Base-by-base conservation (phyloP, 2,329 filamentous ascomycete genomes). In the Penicillium sp. region DNA sequence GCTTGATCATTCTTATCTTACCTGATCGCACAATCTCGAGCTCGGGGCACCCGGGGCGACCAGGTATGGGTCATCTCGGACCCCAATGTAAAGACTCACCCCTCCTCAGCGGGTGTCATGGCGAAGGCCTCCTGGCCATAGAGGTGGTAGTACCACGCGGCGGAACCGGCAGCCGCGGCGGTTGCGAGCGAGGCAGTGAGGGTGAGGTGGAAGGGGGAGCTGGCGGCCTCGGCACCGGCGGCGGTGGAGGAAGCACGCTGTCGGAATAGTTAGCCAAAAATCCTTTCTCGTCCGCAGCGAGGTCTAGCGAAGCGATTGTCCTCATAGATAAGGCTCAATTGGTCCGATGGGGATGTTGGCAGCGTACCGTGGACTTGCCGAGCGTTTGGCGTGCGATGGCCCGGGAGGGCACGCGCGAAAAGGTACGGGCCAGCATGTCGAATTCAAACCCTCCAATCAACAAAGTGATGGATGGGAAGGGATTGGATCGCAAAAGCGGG, bases 101-200 rank as follows among this genome's bases (percentile, higher is more conserved):
- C 95, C 87, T 99, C 95, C 84, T 99, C 95, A 73, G 90, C 90
- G 64, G 91, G 92, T 70, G 93, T 93, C 87, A 90, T 90, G 70
- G 95, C 95, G 78, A 91, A 86, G 62, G 90, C 89, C 71, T 90
- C 87, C 71, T 90, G 87, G 73, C 93, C 95, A 79, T 96, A 98
- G 70, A 96, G 88, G 80, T 96, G 91, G 79, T 93, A 96, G 83
- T 97, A 98, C 92, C 93, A 98, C 70, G 91, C 93, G 72, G 93
- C 87, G 67, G 93, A 93, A 71, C 92, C 93, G 78, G 91, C 82
- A 71, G 93, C 91, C 74, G 92, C 84, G 70, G 89, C 87, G 69
- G 92, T 96, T 69, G 95, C 93, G 74, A 90, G 90, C 72, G 87
- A 86, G 74, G 91, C 91, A 75, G 93, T 90, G 71, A 93, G 83